Conservation (phyloP, 305 asterid genomes). For the Fraxinus ornus region DNA sequence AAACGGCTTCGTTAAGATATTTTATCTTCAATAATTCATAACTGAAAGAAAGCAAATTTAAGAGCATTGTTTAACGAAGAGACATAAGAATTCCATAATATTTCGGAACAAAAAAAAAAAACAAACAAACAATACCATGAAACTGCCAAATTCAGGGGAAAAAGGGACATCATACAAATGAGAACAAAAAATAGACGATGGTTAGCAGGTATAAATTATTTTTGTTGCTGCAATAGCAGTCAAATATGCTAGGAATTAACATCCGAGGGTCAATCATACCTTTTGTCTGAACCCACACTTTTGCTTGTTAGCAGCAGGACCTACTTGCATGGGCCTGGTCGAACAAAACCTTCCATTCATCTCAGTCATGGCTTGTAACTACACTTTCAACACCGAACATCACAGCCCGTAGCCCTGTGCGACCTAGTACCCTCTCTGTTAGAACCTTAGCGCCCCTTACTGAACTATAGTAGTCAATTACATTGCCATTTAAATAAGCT, state of each 20-base stretch:
- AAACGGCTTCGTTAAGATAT: slow-evolving; percentile 39
- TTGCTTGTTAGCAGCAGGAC: slow-evolving; percentile 76
- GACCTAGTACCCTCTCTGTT: slow-evolving; percentile 61
- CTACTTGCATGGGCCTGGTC: slow-evolving; percentile 75
- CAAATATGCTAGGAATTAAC: background rate
- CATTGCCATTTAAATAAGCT: background rate
- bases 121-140: background rate
- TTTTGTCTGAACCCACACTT: slow-evolving; percentile 50
- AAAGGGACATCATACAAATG: background rate
- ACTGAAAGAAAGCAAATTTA: background rate
- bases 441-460: slow-evolving; percentile 74
- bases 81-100: background rate
- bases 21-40: slow-evolving; percentile 44
- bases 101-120: background rate
- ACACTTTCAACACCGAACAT: slow-evolving; percentile 72
- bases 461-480: slow-evolving; percentile 38
- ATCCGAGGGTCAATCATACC: slow-evolving; percentile 33
- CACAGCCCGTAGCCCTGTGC: slow-evolving; percentile 79
- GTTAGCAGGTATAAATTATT: background rate
- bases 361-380: slow-evolving; percentile 67
- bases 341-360: slow-evolving; percentile 76
- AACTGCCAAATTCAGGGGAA: background rate
- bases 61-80: background rate
- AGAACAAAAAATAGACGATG: background rate
- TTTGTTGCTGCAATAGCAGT: slow-evolving; percentile 14